Evolutionary conservation across 2,329 filamentous ascomycete species (phyloP).

Genomic region (Eurotiales sp.): DNA sequence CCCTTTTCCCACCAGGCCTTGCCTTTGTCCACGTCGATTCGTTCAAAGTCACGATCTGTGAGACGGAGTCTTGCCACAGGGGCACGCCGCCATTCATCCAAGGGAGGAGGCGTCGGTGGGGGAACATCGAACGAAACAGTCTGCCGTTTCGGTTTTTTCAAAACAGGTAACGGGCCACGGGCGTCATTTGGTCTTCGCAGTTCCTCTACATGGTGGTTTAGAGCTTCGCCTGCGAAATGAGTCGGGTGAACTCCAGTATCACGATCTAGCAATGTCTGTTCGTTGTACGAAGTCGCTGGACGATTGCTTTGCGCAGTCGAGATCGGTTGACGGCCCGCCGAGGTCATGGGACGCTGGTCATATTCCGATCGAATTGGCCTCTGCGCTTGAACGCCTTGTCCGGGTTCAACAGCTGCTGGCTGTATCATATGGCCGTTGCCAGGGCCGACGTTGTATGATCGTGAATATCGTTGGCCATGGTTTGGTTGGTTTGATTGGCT

Average conservation of each 20-base stretch:
- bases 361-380: not conserved
- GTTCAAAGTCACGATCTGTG: constrained; percentile 58
- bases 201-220: constrained; percentile 12
- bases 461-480: not conserved
- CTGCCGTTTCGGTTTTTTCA: constrained; percentile 31
- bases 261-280: constrained; percentile 5
- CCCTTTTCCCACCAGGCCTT: constrained; percentile 75
- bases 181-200: constrained; percentile 16
- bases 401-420: not conserved
- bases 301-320: not conserved
- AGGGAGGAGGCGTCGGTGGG: constrained; percentile 42
- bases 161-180: constrained; percentile 19
- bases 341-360: constrained; percentile 4
- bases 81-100: constrained; percentile 66
- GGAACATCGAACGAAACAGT: constrained; percentile 47
- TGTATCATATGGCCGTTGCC: not conserved
- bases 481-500: no score
- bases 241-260: constrained; percentile 10
- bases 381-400: constrained; percentile 6
- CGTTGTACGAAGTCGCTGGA: constrained; percentile 3
- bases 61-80: constrained; percentile 59
- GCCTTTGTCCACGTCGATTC: constrained; percentile 46
- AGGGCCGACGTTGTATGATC: not conserved
- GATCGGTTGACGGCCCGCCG: constrained; percentile 1
- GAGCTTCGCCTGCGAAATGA: constrained; percentile 11